Conservation (phyloP, 129 eudicot species). For the Oenanthe sinensis region DNA sequence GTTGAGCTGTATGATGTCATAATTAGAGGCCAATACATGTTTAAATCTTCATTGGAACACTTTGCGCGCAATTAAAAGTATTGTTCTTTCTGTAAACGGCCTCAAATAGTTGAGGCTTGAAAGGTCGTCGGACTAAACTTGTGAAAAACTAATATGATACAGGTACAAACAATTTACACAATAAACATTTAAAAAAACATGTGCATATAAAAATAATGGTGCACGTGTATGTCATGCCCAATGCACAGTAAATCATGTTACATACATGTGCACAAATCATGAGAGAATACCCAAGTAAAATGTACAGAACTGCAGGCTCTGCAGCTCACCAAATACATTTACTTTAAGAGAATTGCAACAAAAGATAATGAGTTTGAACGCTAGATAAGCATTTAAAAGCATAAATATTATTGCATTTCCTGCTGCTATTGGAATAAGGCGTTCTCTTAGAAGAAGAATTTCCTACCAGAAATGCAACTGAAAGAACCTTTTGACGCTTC, state of each 20-base stretch:
- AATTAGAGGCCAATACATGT: background rate
- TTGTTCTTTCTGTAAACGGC: background rate
- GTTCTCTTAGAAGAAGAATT: background rate
- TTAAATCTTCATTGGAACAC: background rate
- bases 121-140: background rate
- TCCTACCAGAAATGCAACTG: conserved; percentile 85
- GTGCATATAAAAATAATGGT: too few species aligned
- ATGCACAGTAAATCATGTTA: background rate
- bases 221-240: too few species aligned
- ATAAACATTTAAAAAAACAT: background rate
- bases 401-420: background rate
- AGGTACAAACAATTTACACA: background rate
- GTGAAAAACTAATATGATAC: background rate
- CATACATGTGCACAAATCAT: background rate
- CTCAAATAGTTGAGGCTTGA: background rate
- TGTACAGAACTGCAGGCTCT: background rate
- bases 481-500: conserved; percentile 82
- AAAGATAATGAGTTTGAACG: background rate
- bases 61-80: background rate
- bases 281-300: background rate
- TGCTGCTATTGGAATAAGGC: background rate
- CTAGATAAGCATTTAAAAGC: background rate
- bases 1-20: background rate
- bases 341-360: background rate
- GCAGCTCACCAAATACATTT: conserved; percentile 3